Conservation (phyloP, 1,139 yeast species). For the Suhomyces kunorum region DNA sequence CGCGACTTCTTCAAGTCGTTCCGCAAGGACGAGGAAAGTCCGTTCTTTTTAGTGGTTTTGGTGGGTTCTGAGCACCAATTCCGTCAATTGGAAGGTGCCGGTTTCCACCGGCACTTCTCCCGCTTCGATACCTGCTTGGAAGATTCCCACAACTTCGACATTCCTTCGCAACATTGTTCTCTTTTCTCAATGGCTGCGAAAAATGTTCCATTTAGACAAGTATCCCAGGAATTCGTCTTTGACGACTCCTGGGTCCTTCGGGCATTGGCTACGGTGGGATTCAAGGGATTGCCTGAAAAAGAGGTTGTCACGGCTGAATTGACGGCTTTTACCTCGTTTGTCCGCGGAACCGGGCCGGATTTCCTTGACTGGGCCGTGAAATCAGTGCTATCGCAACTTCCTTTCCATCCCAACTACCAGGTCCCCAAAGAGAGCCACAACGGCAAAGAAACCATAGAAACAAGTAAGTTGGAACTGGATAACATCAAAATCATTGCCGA, state of each 20-base stretch:
- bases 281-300: conserved; percentile 25
- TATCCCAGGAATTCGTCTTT: conserved; percentile 23
- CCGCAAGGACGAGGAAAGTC: conserved; percentile 25
- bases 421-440: too few species aligned
- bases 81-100: conserved; percentile 18
- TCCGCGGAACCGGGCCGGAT: not conserved
- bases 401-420: too few species aligned
- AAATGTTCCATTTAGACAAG: conserved; percentile 10
- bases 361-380: not conserved
- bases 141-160: conserved; percentile 31
- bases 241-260: conserved; percentile 22
- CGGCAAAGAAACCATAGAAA: too few species aligned
- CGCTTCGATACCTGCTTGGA: conserved; percentile 19
- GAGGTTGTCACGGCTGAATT: not conserved
- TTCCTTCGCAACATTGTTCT: conserved; percentile 21
- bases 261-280: conserved; percentile 47
- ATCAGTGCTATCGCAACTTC: too few species aligned
- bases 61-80: conserved; percentile 28
- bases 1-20: conserved; percentile 25
- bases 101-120: not conserved
- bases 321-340: conserved; percentile 2
- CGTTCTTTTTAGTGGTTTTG: conserved; percentile 26
- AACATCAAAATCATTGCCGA: not conserved
- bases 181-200: not conserved
- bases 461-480: too few species aligned